Conservation (phyloP, 139 green algal species). For the Chlorella sorokiniana region DNA sequence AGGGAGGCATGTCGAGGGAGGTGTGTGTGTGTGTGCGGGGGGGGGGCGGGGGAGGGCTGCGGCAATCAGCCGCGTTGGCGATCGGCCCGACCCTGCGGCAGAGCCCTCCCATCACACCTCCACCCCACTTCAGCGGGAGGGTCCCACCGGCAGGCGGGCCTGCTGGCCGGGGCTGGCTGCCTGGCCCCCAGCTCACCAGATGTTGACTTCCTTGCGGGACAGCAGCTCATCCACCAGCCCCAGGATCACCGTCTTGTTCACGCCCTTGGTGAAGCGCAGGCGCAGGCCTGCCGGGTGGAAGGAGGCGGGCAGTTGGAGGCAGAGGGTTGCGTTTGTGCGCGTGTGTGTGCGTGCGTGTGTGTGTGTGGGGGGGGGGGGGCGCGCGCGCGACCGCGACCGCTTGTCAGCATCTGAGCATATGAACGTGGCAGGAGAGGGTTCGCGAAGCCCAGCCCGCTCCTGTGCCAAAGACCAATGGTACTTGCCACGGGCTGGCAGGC, state of each 20-base stretch:
- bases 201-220: constrained; percentile 39
- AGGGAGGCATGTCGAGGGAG: too few relatives aligned
- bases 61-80: too few relatives aligned
- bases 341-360: not conserved
- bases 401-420: too few relatives aligned
- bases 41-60: too few relatives aligned
- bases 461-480: too few relatives aligned
- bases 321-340: not conserved
- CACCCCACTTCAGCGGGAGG: not conserved
- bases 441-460: too few relatives aligned
- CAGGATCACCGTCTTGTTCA: constrained; percentile 42
- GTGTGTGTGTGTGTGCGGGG: not conserved
- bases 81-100: too few relatives aligned
- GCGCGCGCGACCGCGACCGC: too few relatives aligned
- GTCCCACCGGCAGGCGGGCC: not conserved
- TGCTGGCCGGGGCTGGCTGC: not conserved
- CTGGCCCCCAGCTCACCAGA: constrained; percentile 17
- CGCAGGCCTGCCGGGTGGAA: constrained; percentile 1
- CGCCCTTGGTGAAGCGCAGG: constrained; percentile 37
- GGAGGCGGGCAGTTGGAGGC: not conserved
- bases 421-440: too few relatives aligned
- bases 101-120: not conserved
- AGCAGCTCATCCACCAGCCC: constrained; percentile 38
- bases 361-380: not conserved
- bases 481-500: too few relatives aligned